A percentile compares a stretch with the other conserved stretches of the same genome.
These are phyloP conservation scores for Stygiomarasmius scandens DNA, from an alignment of 1,284 basidiomycete genomes.

Conservation along the genomic window DNA sequence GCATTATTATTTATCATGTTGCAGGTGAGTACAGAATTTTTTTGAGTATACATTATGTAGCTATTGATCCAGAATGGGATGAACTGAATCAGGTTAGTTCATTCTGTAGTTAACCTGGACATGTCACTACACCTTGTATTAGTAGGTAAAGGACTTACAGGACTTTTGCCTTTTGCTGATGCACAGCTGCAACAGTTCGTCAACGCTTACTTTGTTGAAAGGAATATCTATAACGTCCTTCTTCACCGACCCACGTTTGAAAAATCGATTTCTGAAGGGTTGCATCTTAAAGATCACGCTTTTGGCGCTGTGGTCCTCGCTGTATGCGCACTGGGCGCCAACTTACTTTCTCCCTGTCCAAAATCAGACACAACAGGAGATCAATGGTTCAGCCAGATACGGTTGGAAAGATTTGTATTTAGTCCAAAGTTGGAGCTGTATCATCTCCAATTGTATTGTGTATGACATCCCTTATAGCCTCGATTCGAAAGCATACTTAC, in stretches of 20 bases:
- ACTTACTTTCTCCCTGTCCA: background rate
- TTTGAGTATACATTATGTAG: too few relatives aligned
- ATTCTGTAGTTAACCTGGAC: too few relatives aligned
- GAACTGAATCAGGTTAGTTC: too few relatives aligned
- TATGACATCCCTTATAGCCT: background rate
- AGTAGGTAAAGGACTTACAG: too few relatives aligned
- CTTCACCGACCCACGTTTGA: constrained; percentile 50
- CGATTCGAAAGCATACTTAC: too few relatives aligned
- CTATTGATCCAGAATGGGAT: too few relatives aligned
- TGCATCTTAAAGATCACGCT: constrained; percentile 39
- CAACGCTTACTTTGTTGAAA: constrained; percentile 46
- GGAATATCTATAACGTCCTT: constrained; percentile 42
- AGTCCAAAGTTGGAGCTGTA: background rate
- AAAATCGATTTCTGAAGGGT: constrained; percentile 35
- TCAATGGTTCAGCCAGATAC: constrained; percentile 4
- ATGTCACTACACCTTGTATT: too few relatives aligned
- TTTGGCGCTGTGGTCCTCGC: constrained; percentile 50
- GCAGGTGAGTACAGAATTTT: too few relatives aligned
- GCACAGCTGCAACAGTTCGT: constrained; percentile 45
- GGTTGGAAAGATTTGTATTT: background rate
- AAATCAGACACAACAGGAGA: background rate
- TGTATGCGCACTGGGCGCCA: constrained; percentile 40
- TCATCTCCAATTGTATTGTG: constrained; percentile 4
- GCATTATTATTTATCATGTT: too few relatives aligned
- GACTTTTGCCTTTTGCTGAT: constrained; percentile 34